These are phyloP conservation scores for Neolentinus lepideus DNA, from an alignment of 1,284 basidiomycete genomes.

Conservation along the genomic window DNA sequence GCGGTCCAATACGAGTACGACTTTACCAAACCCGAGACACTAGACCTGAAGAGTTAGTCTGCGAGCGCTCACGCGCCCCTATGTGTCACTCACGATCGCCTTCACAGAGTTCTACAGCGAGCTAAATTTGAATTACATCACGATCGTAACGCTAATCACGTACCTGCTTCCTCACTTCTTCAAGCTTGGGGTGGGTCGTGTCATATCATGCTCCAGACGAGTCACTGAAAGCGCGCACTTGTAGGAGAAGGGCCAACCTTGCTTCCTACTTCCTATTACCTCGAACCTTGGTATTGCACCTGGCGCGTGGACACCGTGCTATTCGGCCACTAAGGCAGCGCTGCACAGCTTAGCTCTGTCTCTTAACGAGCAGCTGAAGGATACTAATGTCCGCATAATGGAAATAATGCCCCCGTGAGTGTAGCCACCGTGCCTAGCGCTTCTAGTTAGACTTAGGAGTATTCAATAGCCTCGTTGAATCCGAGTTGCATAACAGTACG, in stretches of 20 bases:
- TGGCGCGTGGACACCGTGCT: constrained; percentile 34
- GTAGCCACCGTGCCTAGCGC: background rate
- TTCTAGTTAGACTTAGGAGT: background rate
- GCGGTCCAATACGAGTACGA: constrained; percentile 48
- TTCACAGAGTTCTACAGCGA: constrained; percentile 38
- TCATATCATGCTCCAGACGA: background rate
- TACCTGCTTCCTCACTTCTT: constrained; percentile 52
- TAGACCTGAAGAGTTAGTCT: constrained; percentile 39
- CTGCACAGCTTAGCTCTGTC: constrained; percentile 48
- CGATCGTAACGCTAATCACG: constrained; percentile 41
- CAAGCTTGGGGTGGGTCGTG: constrained; percentile 35
- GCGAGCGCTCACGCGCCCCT: background rate
- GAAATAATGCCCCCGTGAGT: constrained; percentile 59
- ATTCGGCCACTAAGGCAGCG: constrained; percentile 57
- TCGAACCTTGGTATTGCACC: constrained; percentile 45
- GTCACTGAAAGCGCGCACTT: background rate
- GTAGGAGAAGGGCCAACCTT: constrained; percentile 34
- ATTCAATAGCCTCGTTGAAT: constrained; percentile 46
- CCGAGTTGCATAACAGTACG: constrained; percentile 58
- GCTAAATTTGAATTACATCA: constrained; percentile 49
- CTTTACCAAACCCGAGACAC: constrained; percentile 38
- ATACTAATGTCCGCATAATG: constrained; percentile 45
- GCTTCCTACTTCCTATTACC: constrained; percentile 45
- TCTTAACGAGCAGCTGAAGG: constrained; percentile 38
- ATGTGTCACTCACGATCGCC: background rate